A percentile compares a stretch with the other conserved stretches of the same genome.
phyloP scores from a whole-genome alignment of 441 rosid genomes.

The Daphne laureola region DNA sequence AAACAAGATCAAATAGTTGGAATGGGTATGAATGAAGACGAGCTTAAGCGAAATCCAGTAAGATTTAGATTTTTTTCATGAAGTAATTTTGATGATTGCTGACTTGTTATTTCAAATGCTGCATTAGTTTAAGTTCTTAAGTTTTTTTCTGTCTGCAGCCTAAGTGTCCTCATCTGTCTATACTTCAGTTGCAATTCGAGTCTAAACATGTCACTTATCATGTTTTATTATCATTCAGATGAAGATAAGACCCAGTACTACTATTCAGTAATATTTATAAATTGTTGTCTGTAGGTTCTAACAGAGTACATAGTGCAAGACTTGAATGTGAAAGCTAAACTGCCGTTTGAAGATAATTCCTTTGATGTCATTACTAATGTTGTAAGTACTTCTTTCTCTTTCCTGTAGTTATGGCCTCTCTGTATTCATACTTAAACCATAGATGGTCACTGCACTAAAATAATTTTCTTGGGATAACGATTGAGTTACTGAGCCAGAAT shows the following conservation, averaged over 20 bases:
- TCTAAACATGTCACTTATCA: too few relatives aligned
- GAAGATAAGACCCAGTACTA: too few relatives aligned
- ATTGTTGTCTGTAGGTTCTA: constrained; percentile 45
- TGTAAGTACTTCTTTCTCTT: constrained; percentile 34
- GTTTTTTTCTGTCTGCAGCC: too few relatives aligned
- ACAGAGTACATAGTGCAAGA: constrained; percentile 84
- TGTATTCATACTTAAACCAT: background rate
- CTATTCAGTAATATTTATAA: background rate
- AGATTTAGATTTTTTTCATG: constrained; percentile 13
- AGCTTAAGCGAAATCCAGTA: constrained; percentile 72
- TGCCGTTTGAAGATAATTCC: constrained; percentile 81
- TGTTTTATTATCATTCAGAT: background rate
- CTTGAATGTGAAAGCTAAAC: constrained; percentile 63
- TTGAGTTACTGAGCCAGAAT: too few relatives aligned
- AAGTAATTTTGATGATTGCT: background rate
- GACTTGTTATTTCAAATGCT: background rate
- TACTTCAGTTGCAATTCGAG: background rate
- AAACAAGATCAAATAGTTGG: constrained; percentile 74
- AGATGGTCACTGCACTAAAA: too few relatives aligned
- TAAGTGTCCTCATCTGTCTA: too few relatives aligned
- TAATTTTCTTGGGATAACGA: too few relatives aligned
- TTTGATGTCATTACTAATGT: constrained; percentile 85
- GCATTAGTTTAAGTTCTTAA: too few relatives aligned
- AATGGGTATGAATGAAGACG: constrained; percentile 88
- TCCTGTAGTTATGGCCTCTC: constrained; percentile 6